Conservation (phyloP, 352 stramenopile species). For the Phytophthora europaea region DNA sequence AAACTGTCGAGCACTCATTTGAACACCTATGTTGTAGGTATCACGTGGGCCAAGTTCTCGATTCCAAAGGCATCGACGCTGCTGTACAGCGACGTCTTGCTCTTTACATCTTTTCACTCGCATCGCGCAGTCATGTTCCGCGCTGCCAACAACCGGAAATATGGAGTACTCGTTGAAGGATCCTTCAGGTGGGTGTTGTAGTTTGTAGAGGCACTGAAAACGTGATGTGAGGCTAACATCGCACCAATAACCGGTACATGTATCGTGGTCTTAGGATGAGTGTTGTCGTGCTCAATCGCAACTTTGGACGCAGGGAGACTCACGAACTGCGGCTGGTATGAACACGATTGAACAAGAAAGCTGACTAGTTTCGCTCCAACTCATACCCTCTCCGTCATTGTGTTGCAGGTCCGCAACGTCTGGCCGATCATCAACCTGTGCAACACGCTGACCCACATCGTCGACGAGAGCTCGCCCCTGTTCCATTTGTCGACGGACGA, state of each 20-base stretch:
- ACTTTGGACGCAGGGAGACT: constrained; percentile 52
- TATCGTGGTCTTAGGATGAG: constrained; percentile 42
- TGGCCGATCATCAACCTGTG: constrained; percentile 73
- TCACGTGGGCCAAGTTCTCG: constrained; percentile 76
- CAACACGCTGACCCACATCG: constrained; percentile 65
- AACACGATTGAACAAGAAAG: neutral
- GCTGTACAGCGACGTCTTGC: constrained; percentile 59
- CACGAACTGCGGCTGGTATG: constrained; percentile 61
- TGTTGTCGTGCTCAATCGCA: constrained; percentile 60
- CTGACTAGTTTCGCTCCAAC: neutral
- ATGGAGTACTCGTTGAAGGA: constrained; percentile 61
- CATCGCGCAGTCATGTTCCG: constrained; percentile 69
- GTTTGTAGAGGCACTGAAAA: neutral
- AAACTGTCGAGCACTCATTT: neutral
- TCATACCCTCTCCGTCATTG: neutral
- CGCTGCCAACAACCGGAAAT: constrained; percentile 64
- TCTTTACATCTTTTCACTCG: constrained; percentile 61
- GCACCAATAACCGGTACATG: neutral
- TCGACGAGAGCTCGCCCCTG: constrained; percentile 63
- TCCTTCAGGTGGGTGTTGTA: constrained; percentile 53
- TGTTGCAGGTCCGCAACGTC: constrained; percentile 55
- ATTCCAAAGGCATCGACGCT: constrained; percentile 62
- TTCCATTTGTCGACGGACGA: constrained; percentile 55
- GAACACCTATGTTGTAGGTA: constrained; percentile 27
- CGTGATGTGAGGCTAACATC: neutral